Base-by-base conservation (phyloP, 2,329 filamentous ascomycete genomes). In the Dothideomycetes sp. region DNA sequence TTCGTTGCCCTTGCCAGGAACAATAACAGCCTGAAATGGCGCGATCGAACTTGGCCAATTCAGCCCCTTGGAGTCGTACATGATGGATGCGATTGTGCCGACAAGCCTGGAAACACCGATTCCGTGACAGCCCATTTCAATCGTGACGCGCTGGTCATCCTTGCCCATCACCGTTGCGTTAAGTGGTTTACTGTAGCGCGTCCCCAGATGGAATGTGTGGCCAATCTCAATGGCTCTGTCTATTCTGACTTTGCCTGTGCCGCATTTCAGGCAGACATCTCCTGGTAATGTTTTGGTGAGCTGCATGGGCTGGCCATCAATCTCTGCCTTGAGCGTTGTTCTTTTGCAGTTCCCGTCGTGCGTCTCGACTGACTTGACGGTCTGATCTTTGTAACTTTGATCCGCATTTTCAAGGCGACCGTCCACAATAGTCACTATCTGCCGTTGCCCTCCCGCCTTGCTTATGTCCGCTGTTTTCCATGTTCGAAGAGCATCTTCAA, bases 121-220 rank as follows among this genome's bases (percentile, higher is more conserved):
- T 1, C 91, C 91, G 55, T 95, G 86, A 57, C 91, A 98, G 40
- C 91, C 91, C 91, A 98, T 98, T 48, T 94, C 77, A 53, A 94
- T 72, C 0, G 78, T 69, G 0, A 77, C 68, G 7, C 58, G 57
- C 12, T 61, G 47, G 19, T 58, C 54, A 18, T 48, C 54, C n/a
- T 48, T 50, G 34, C 52, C 45, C n/a, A 54, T 49, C 2, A 91
- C 72, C 1, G 62, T 68, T 1, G 84, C 82, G 5, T 72, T 65
- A 1, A 98, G 69, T 0, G 86, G 81, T 15, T 75, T 68, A 17
- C 83, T 88, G 64, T 98, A 98, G 19, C 88, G 77, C 2, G 84
- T 88, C 9, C 89, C 88, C 2, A 98, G 77, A 58, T 93, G 80
- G 63, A 98, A 98, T 0, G 91, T 96, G 60, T 98, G 91, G 1